Evolutionary conservation across 1,284 basidiomycete genomes (phyloP).

Genomic region (Ganoderma lingzhi): DNA sequence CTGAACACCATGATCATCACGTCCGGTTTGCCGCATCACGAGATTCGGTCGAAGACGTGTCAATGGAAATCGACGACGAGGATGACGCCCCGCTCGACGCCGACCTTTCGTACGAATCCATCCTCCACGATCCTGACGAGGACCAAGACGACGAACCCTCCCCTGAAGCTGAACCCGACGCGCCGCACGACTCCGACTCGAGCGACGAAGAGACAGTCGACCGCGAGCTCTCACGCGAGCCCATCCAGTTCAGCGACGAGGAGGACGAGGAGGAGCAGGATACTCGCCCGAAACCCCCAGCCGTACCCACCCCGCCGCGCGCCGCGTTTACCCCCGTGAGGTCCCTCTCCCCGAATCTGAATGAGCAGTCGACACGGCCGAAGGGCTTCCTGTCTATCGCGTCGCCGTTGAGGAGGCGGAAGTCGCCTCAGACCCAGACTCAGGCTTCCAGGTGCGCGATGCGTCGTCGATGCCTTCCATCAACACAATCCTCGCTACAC

Average conservation of each 20-base stretch:
- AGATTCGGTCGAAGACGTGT: slow-evolving; percentile 20
- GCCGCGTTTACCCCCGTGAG: slow-evolving; percentile 14
- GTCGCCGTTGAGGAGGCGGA: slow-evolving; percentile 26
- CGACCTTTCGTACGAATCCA: slow-evolving; percentile 2
- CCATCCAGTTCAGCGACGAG: slow-evolving; percentile 32
- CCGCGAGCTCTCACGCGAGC: slow-evolving; percentile 45
- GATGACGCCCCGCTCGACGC: slow-evolving; percentile 11
- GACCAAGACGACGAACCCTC: neutral
- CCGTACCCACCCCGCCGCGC: slow-evolving; percentile 19
- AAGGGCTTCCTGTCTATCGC: slow-evolving; percentile 28
- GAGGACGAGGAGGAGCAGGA: slow-evolving; percentile 19
- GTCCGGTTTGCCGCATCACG: slow-evolving; percentile 26
- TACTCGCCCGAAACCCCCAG: slow-evolving; percentile 16
- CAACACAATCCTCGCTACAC: slow-evolving; percentile 24
- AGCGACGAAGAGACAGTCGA: slow-evolving; percentile 39
- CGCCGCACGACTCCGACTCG: slow-evolving; percentile 17
- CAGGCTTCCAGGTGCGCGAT: slow-evolving; percentile 7
- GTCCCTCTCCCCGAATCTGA: slow-evolving; percentile 18
- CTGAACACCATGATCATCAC: slow-evolving; percentile 10
- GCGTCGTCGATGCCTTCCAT: slow-evolving; percentile 27
- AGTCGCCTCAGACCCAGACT: slow-evolving; percentile 15
- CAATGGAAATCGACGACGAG: slow-evolving; percentile 27
- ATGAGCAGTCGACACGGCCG: slow-evolving; percentile 12
- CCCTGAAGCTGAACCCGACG: neutral
- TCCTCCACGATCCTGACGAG: slow-evolving; percentile 25